These are phyloP conservation scores for Verbascum thapsus DNA, from an alignment of 257 asterid species.

Conservation along the genomic window DNA sequence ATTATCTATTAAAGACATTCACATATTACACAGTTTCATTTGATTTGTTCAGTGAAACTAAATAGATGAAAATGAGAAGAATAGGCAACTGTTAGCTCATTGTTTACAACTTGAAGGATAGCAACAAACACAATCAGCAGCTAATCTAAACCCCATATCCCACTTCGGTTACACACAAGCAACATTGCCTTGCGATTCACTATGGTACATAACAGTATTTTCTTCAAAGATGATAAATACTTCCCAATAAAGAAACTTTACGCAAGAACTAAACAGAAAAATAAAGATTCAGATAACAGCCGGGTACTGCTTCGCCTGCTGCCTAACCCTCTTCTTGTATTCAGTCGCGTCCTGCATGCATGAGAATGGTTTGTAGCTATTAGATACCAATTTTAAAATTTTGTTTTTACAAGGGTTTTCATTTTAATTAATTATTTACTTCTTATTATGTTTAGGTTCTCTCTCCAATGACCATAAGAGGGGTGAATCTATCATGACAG, in stretches of 20 bases:
- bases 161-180: too few relatives aligned
- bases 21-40: too few relatives aligned
- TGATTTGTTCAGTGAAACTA: too few relatives aligned
- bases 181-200: constrained; percentile 5
- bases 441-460: too few relatives aligned
- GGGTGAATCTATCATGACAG: too few relatives aligned
- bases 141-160: constrained; percentile 8
- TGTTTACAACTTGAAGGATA: constrained; percentile 10
- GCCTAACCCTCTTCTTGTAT: constrained; percentile 76
- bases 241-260: constrained; percentile 13
- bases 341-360: constrained; percentile 73
- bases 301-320: constrained; percentile 85
- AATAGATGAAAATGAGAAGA: background rate
- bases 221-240: constrained; percentile 20
- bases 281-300: constrained; percentile 44
- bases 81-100: background rate
- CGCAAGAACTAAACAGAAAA: constrained; percentile 8
- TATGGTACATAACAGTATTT: too few relatives aligned
- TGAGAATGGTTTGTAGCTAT: background rate
- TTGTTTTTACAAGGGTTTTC: background rate
- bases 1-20: too few relatives aligned
- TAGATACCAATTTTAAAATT: background rate
- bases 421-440: too few relatives aligned
- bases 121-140: constrained; percentile 17
- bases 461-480: too few relatives aligned